Evolutionary conservation across 1,284 basidiomycete genomes (phyloP).

Genomic region (Ustilago vetiveriae): DNA sequence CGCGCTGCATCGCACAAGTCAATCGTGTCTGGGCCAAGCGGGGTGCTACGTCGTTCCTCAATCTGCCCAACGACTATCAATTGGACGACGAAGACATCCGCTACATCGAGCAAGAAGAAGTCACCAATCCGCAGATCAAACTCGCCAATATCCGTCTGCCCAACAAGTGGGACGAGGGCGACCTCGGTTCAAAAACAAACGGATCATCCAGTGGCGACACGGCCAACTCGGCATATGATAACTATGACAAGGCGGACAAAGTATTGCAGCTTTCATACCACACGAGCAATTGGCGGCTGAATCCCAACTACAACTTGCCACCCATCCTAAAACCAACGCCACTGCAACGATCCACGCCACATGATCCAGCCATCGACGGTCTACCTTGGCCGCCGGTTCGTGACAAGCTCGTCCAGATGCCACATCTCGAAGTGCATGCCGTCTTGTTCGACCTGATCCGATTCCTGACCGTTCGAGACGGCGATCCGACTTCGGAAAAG

Average conservation of each 20-base stretch:
- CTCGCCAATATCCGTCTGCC: slow-evolving; percentile 21
- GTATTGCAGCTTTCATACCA: slow-evolving; percentile 40
- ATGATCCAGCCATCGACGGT: slow-evolving; percentile 46
- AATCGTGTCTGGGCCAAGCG: slow-evolving; percentile 40
- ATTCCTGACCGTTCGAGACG: slow-evolving; percentile 15
- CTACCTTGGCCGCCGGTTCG: slow-evolving; percentile 42
- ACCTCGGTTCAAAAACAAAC: slow-evolving; percentile 6
- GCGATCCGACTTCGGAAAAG: slow-evolving; percentile 31
- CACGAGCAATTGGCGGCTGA: slow-evolving; percentile 32
- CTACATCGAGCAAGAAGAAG: slow-evolving; percentile 23
- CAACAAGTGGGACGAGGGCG: slow-evolving; percentile 44
- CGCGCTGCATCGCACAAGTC: slow-evolving; percentile 21
- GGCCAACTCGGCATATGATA: slow-evolving; percentile 6
- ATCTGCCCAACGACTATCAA: slow-evolving; percentile 19
- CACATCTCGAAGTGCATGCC: slow-evolving; percentile 29
- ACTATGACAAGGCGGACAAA: slow-evolving; percentile 25
- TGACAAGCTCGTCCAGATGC: slow-evolving; percentile 47
- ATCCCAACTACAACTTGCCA: slow-evolving; percentile 50
- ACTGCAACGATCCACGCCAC: slow-evolving; percentile 46
- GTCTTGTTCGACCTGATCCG: slow-evolving; percentile 31
- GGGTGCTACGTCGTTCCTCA: slow-evolving; percentile 23
- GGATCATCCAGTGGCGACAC: background rate
- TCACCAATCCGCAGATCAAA: slow-evolving; percentile 25
- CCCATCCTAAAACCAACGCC: slow-evolving; percentile 42
- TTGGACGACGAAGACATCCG: slow-evolving; percentile 24